phyloP scores from a whole-genome alignment of 768 basidiomycete species.

The Postia placenta region DNA sequence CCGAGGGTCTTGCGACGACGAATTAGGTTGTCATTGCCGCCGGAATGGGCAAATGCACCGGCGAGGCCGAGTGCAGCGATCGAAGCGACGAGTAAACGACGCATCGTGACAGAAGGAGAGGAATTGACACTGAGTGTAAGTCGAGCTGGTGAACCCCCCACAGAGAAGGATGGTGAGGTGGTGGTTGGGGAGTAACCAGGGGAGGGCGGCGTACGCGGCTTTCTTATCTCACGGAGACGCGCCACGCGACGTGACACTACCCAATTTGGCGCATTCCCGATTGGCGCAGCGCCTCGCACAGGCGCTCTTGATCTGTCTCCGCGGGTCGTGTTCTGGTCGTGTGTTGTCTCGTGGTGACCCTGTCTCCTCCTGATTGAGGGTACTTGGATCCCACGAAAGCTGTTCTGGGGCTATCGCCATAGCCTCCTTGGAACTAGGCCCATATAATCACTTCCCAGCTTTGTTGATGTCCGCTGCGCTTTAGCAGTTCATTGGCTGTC shows the following conservation, averaged over 20 bases:
- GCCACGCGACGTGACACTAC: slow-evolving; percentile 9
- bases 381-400: too few relatives aligned
- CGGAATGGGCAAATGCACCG: slow-evolving; percentile 43
- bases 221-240: slow-evolving; percentile 11
- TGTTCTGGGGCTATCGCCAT: too few relatives aligned
- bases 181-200: slow-evolving; percentile 10
- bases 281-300: not conserved
- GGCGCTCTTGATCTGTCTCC: not conserved
- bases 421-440: too few relatives aligned
- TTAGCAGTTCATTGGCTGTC: too few relatives aligned
- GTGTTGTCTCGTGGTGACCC: not conserved
- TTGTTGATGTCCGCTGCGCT: too few relatives aligned
- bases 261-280: not conserved
- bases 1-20: slow-evolving; percentile 77
- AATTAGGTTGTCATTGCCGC: slow-evolving; percentile 14
- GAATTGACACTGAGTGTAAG: slow-evolving; percentile 4
- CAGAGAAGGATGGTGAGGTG: slow-evolving; percentile 8
- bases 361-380: too few relatives aligned
- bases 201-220: slow-evolving; percentile 5
- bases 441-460: too few relatives aligned
- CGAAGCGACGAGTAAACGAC: slow-evolving; percentile 59
- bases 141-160: slow-evolving; percentile 11
- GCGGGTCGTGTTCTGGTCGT: slow-evolving; percentile 2
- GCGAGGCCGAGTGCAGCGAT: slow-evolving; percentile 56
- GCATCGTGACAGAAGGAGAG: slow-evolving; percentile 35